phyloP scores from a whole-genome alignment of 345 rosid species.

The Pseudoturritis turrita region DNA sequence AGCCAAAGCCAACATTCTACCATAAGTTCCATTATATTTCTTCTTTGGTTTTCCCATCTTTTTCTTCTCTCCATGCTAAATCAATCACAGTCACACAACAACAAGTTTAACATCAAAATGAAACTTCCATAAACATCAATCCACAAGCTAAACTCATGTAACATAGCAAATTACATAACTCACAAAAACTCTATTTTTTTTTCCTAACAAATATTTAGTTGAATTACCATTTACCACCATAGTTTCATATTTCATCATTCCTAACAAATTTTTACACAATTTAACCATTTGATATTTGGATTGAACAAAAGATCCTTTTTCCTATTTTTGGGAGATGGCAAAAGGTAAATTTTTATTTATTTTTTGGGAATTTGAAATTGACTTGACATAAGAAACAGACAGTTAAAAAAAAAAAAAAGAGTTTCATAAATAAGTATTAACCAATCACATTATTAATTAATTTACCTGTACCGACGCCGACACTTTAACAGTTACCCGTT shows the following conservation, averaged over 20 bases:
- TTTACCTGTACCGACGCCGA: constrained; percentile 46
- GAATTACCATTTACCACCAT: too few species aligned
- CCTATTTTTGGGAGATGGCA: neutral
- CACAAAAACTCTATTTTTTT: neutral
- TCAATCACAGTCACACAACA: neutral
- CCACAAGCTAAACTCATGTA: neutral
- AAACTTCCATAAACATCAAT: neutral
- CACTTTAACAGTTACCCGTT: constrained; percentile 31
- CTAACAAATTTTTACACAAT: neutral
- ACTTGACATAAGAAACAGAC: constrained; percentile 7
- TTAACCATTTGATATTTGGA: neutral
- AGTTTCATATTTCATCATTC: too few species aligned
- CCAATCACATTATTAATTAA: neutral
- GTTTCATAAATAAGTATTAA: too few species aligned
- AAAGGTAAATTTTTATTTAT: neutral
- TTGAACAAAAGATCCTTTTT: neutral
- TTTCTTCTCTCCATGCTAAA: constrained; percentile 42
- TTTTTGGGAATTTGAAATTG: constrained; percentile 5
- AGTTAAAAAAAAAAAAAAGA: too few species aligned
- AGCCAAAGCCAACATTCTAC: constrained; percentile 79
- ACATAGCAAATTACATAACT: neutral
- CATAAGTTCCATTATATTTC: constrained; percentile 52
- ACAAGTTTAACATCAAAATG: neutral
- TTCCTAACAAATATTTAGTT: neutral
- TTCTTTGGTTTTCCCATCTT: constrained; percentile 44